Base-by-base conservation (phyloP, 352 stramenopile species). In the Peronosclerospora sorghi region DNA sequence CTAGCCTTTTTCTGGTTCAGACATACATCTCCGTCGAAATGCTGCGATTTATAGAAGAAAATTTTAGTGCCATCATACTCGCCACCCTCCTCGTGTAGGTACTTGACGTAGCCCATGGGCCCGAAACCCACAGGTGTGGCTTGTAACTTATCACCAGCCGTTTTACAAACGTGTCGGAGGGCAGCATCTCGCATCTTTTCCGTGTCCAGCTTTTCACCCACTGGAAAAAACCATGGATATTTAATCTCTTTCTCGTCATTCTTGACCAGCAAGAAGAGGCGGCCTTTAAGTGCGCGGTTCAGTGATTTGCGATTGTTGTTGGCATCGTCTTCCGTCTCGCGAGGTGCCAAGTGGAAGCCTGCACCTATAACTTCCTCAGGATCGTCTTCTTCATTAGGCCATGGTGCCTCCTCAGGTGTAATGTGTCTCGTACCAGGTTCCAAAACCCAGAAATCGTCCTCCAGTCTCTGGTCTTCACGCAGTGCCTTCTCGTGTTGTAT, bases 31-130 rank as follows among this genome's bases (percentile, higher is more conserved):
- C 74, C 73, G 32, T 51, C 36, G 24, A 78, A 43, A 14, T 74
- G 45, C 63, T 90, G 74, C 19, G 78, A 73, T 60, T 91, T 91
- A 68, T 88, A 91, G 48, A 88, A 87, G 46, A 91, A 91, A 27
- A 91, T 61, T 53, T 91, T 91, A 29, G 78, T 91, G 49, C 78
- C 78, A 41, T 87, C 68, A 38, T 72, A 81, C 38, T 66, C 67
- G 9, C 51, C 37, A 55, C 45, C 53, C 24, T 80, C 51, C 19
- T 68, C 62, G 62, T 91, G 75, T 50, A 68, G 35, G 56, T 84
- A 82, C 52, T 70, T 48, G 20, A 91, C 59, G 62, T 87, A 77
- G 29, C 78, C 78, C 35, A 86, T 83, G 8, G 78, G 78, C n/a
- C 65, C 72, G 14, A 84, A 85, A 29, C 78, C 75, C 45, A 88